phyloP scores from a whole-genome alignment of 2,329 filamentous ascomycete genomes.

The Penicillium sp. region DNA sequence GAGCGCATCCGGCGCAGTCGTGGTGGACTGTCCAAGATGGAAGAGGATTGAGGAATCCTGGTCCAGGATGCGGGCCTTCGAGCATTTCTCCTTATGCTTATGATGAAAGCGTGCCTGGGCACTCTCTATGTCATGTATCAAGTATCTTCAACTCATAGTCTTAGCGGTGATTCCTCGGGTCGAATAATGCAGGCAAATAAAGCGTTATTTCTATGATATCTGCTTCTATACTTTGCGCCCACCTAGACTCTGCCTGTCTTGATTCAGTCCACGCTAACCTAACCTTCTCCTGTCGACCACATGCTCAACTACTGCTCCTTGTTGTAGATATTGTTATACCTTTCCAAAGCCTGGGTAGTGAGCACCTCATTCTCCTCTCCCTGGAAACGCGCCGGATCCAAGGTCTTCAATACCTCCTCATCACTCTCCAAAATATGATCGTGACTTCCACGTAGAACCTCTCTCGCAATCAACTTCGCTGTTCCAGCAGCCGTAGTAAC shows the following conservation, averaged over 20 bases:
- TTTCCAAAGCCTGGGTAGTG: constrained; percentile 32
- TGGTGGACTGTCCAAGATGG: constrained; percentile 41
- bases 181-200: not conserved
- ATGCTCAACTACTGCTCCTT: constrained; percentile 5
- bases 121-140: not conserved
- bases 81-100: not conserved
- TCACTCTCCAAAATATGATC: not conserved
- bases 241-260: not conserved
- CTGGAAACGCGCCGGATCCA: constrained; percentile 37
- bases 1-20: constrained; percentile 43
- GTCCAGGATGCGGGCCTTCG: not conserved
- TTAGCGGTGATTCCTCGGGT: not conserved
- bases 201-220: not conserved
- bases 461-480: constrained; percentile 34
- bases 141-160: not conserved
- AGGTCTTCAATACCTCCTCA: constrained; percentile 16
- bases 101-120: not conserved
- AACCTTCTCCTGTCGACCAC: not conserved
- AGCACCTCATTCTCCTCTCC: constrained; percentile 29
- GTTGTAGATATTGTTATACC: constrained; percentile 44
- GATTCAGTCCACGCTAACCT: not conserved
- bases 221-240: not conserved
- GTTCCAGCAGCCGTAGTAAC: constrained; percentile 44
- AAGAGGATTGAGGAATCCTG: constrained; percentile 30
- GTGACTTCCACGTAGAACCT: constrained; percentile 26